Evolutionary conservation across 2,329 filamentous ascomycete genomes (phyloP), one percentile per base, ranked within the genome.

Genomic region (Claviceps citrina): DNA sequence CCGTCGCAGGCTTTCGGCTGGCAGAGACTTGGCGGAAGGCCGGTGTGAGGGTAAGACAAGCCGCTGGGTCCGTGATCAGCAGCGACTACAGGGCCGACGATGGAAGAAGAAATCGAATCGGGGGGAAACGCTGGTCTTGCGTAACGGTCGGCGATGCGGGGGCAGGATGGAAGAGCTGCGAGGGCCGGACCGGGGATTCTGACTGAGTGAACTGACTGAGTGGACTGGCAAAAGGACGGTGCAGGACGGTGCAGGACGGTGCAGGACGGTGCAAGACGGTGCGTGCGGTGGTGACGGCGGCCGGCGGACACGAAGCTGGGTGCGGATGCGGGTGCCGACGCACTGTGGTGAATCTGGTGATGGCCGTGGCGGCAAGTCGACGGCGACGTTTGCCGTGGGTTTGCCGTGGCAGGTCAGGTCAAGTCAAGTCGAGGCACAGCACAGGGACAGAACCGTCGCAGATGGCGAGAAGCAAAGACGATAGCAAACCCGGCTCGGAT

Each of bases 81-180:
- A 37, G 20, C 33, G 22, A 25, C 16, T 18, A 20, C 27, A 30
- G 22, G 28, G 22, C 19, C 19, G 38, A 16, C 31, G 25, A 34
- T 39, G 38, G 13, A 16, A 34, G 24, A 26, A 18, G 34, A 26
- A 13, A 8, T 20, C 38, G 13, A 39, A 20, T 39, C 38, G 36
- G 24, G 24, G 24, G 24, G 26, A 31, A 31, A 33, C 16, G 28
- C 26, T 36, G 31, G 43, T 36, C 33, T 44, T 39, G 45, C 41
- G 38, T 38, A 20, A 39, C 20, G 8, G 41, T 46, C 45, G 46
- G 49, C 39, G 44, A 43, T 43, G 43, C 35, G 42, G 39, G 40
- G 30, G 27, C 38, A 43, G 41, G 41, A 31, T 44, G 40, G 44
- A 46, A 40, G 40, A 22, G 19, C 20, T 41, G 26, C 26, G 26